Conservation (phyloP, 139 green algal species). For the Chlorella sp. region DNA sequence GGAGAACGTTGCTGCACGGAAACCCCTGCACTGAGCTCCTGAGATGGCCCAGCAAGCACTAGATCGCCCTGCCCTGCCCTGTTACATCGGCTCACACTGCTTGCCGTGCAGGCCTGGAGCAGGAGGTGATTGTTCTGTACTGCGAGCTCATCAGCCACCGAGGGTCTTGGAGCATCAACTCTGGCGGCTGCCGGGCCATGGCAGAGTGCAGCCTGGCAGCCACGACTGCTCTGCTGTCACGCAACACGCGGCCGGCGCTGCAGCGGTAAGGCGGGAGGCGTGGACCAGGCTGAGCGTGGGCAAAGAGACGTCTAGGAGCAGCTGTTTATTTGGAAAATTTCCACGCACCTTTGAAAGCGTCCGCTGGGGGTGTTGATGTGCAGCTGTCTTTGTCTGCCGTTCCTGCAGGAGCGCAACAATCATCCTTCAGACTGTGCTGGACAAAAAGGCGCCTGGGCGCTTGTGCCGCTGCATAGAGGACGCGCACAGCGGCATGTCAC, state of each 20-base stretch:
- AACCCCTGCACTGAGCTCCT: too few species aligned
- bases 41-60: too few species aligned
- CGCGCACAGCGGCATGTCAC: conserved; percentile 29
- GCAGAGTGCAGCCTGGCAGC: background rate
- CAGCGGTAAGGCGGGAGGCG: background rate
- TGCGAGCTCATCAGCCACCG: conserved; percentile 45
- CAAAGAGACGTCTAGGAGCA: background rate
- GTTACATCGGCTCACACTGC: background rate
- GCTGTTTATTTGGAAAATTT: background rate
- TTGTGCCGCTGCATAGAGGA: conserved; percentile 64
- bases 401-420: background rate
- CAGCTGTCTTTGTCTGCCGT: background rate
- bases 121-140: conserved; percentile 35
- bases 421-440: conserved; percentile 29
- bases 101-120: conserved; percentile 3
- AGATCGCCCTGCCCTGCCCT: background rate
- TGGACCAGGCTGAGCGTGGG: background rate
- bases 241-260: background rate
- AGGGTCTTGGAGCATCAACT: conserved; percentile 25
- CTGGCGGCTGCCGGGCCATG: conserved; percentile 31
- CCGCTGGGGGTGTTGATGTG: background rate
- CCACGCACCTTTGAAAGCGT: background rate
- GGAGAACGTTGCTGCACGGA: background rate
- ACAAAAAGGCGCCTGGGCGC: conserved; percentile 40
- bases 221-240: conserved; percentile 14